A percentile compares a stretch with the other conserved stretches of the same genome.
phyloP scores from a whole-genome alignment of 257 asterid genomes.

The Salvia miltiorrhiza region DNA sequence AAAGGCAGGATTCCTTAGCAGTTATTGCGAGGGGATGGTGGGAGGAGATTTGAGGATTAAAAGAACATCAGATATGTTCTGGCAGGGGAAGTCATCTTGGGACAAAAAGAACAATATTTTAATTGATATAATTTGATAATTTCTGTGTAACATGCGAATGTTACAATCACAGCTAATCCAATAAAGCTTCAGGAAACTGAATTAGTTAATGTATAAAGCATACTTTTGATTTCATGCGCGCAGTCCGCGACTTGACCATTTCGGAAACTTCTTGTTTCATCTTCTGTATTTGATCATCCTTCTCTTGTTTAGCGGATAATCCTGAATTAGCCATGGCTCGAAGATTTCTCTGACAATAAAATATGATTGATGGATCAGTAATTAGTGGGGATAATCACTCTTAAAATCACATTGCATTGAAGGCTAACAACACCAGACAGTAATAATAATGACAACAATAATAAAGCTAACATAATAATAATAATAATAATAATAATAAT shows the following conservation, averaged over 20 bases:
- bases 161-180: background rate
- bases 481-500: background rate
- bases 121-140: background rate
- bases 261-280: constrained; percentile 79
- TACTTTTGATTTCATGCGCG: constrained; percentile 69
- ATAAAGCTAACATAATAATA: background rate
- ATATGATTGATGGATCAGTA: constrained; percentile 3
- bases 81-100: background rate
- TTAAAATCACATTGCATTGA: background rate
- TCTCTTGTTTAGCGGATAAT: constrained; percentile 80
- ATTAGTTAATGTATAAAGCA: background rate
- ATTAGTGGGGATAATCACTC: background rate
- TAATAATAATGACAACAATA: background rate
- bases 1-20: background rate
- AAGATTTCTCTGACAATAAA: constrained; percentile 61
- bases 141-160: background rate
- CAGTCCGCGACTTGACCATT: constrained; percentile 59
- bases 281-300: constrained; percentile 60
- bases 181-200: constrained; percentile 14
- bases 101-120: background rate
- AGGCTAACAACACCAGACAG: background rate
- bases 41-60: background rate
- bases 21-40: background rate
- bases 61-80: background rate
- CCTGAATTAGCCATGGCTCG: constrained; percentile 61